Evolutionary conservation across 345 rosid species (phyloP).

Genomic region (Passiflora organensis): DNA sequence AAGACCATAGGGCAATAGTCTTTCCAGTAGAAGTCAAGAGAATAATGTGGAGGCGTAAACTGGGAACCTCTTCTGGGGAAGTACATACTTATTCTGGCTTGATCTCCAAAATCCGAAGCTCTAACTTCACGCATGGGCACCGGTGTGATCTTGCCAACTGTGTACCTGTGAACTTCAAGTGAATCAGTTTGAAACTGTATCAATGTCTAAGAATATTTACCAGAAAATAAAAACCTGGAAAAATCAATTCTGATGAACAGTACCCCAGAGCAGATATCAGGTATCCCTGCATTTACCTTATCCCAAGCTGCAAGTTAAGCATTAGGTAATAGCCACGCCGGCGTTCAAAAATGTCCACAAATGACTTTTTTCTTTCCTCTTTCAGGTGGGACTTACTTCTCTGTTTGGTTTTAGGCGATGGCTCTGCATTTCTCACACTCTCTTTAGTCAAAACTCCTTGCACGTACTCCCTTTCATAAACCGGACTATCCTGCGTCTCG

Average conservation of each 20-base stretch:
- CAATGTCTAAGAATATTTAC: constrained; percentile 1
- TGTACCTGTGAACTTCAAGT: constrained; percentile 67
- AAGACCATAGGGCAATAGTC: constrained; percentile 99
- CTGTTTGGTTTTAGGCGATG: constrained; percentile 35
- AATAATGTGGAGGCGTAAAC: constrained; percentile 84
- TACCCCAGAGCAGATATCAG: background rate
- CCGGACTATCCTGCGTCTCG: constrained; percentile 30
- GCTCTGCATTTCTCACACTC: constrained; percentile 30
- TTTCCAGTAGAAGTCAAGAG: constrained; percentile 85
- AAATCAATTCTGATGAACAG: no score
- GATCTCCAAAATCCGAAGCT: constrained; percentile 81
- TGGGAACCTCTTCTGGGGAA: constrained; percentile 84
- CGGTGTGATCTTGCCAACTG: constrained; percentile 94
- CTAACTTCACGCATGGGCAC: constrained; percentile 89
- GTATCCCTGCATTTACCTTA: constrained; percentile 50
- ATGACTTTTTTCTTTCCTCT: constrained; percentile 41
- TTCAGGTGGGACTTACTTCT: constrained; percentile 37
- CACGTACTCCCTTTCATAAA: constrained; percentile 83
- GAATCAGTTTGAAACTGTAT: constrained; percentile 14
- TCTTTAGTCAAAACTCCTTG: constrained; percentile 86
- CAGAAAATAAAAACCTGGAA: background rate
- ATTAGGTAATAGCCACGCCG: constrained; percentile 55
- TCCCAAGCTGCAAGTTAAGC: constrained; percentile 95
- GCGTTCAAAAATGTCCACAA: constrained; percentile 38
- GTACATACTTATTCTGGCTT: constrained; percentile 88